These are phyloP conservation scores for Corynespora cassiicola DNA, from an alignment of 2,329 filamentous ascomycete species.

Conservation along the genomic window DNA sequence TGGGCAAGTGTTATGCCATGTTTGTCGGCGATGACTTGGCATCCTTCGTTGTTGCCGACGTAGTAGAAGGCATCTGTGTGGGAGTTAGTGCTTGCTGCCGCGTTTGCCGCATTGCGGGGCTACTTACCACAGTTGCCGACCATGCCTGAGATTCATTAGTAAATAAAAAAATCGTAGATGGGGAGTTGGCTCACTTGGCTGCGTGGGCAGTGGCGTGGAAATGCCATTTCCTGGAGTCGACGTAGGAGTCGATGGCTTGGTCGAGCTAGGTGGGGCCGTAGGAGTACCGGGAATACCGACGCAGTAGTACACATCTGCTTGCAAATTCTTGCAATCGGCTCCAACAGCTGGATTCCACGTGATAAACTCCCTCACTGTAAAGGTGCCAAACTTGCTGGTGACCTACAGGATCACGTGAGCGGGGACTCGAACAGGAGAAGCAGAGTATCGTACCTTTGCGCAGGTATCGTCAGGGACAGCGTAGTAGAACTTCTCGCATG, in stretches of 20 bases:
- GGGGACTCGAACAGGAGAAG: no score
- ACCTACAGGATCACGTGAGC: no score
- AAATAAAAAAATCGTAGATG: no score
- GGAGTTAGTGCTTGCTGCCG: background rate
- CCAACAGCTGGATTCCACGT: constrained; percentile 4
- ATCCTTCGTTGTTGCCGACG: constrained; percentile 9
- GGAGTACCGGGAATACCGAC: background rate
- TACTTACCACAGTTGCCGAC: constrained; percentile 11
- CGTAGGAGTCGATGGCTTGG: constrained; percentile 4
- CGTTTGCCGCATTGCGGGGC: no score
- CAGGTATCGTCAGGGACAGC: constrained; percentile 15
- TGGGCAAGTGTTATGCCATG: constrained; percentile 12
- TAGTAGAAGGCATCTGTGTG: constrained; percentile 13
- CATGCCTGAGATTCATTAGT: constrained; percentile 6
- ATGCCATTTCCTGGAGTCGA: constrained; percentile 13
- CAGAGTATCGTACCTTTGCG: no score
- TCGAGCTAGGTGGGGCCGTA: constrained; percentile 1
- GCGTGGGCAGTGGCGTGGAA: constrained; percentile 11
- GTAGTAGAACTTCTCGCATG: constrained; percentile 18
- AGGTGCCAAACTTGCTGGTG: no score
- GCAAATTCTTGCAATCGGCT: background rate
- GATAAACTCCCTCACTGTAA: no score
- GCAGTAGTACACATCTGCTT: constrained; percentile 2
- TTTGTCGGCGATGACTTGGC: constrained; percentile 6
- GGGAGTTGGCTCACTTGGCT: no score